Percentiles rank a stretch among this genome's conserved stretches.
phyloP scores from a whole-genome alignment of 306 rosid genomes.

The Morella rubra region DNA sequence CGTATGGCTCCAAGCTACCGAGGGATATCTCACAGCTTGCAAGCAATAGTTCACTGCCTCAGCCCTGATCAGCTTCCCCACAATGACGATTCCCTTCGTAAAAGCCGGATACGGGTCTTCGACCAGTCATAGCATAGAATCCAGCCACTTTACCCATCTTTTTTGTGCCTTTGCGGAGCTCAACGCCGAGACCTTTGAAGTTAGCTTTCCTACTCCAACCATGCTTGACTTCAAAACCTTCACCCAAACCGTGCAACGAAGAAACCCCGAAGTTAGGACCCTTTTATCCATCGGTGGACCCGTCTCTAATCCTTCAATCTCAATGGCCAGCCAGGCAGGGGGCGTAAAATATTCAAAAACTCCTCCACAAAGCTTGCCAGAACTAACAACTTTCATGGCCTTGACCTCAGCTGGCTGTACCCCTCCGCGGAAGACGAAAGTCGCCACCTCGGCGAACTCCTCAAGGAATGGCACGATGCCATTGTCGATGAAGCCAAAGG shows the following conservation, averaged over 20 bases:
- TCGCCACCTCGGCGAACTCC: constrained; percentile 34
- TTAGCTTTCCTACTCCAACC: background rate
- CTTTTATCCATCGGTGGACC: constrained; percentile 39
- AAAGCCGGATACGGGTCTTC: constrained; percentile 30
- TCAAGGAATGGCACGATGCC: constrained; percentile 39
- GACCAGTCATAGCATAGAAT: constrained; percentile 3
- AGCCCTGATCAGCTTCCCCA: too few species aligned
- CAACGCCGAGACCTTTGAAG: constrained; percentile 24
- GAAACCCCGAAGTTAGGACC: constrained; percentile 33
- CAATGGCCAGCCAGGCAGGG: constrained; percentile 27
- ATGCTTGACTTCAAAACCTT: constrained; percentile 29
- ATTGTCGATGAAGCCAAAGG: constrained; percentile 15
- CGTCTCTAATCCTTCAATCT: constrained; percentile 16
- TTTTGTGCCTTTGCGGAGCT: constrained; percentile 20
- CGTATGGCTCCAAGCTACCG: too few species aligned
- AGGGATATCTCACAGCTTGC: too few species aligned
- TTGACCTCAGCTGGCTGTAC: constrained; percentile 42
- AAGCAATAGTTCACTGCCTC: too few species aligned
- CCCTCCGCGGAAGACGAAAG: constrained; percentile 28
- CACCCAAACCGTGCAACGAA: constrained; percentile 30
- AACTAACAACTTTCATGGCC: constrained; percentile 29
- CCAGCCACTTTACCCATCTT: too few species aligned
- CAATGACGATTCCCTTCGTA: too few species aligned
- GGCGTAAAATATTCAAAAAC: constrained; percentile 45
- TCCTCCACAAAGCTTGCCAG: constrained; percentile 41